Percentiles rank a stretch among this genome's conserved stretches.
Conservation (phyloP, 2,329 filamentous ascomycete genomes). For the Microcyclosporella mali region DNA sequence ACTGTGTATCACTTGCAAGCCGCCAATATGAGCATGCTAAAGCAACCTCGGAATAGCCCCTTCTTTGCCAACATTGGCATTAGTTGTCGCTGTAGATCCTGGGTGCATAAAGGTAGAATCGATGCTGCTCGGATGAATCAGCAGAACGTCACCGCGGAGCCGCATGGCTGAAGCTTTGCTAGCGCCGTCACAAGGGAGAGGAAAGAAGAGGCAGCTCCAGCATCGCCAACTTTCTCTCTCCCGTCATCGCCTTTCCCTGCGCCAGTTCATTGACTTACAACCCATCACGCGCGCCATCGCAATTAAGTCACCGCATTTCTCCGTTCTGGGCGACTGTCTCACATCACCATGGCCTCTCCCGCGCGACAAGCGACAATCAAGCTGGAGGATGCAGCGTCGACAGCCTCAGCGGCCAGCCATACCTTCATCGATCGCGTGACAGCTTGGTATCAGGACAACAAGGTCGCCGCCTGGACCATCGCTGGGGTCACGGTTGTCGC, state of each 20-base stretch:
- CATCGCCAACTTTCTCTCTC: neutral
- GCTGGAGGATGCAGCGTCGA: conserved; percentile 15
- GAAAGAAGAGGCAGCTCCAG: conserved; percentile 2
- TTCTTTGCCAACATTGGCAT: no score
- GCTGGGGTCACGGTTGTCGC: conserved; percentile 91
- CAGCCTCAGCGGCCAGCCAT: conserved; percentile 47
- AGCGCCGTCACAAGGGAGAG: neutral
- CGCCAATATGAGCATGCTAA: no score
- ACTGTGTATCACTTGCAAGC: no score
- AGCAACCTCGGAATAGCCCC: no score
- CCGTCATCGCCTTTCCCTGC: no score
- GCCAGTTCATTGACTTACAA: no score
- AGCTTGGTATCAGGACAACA: conserved; percentile 91
- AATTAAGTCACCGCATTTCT: conserved; percentile 5
- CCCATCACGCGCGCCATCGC: conserved; percentile 3
- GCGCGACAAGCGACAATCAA: conserved; percentile 10
- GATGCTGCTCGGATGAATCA: no score
- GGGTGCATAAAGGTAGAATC: no score
- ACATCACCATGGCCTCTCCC: conserved; percentile 11
- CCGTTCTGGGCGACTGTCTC: conserved; percentile 3
- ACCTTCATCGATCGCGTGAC: conserved; percentile 85
- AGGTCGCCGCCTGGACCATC: conserved; percentile 91
- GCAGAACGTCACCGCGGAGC: no score
- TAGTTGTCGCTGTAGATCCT: no score
- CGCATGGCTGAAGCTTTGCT: no score